Conservation (phyloP, 345 rosid genomes). For the Diplotaxis tenuifolia region DNA sequence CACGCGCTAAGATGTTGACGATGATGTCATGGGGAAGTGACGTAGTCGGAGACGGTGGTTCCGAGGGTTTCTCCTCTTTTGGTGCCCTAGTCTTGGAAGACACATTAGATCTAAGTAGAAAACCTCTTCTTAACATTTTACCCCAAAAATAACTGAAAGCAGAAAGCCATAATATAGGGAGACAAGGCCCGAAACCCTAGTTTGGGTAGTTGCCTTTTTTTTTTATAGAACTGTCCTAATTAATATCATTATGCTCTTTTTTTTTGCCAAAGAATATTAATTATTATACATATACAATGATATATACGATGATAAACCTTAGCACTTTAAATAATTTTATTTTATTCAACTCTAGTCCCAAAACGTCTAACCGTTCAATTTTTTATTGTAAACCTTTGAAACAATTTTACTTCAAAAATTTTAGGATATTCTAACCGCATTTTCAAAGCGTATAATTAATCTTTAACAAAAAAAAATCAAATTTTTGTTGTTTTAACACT, state of each 20-base stretch:
- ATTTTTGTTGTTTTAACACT: too few species aligned
- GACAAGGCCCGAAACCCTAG: not conserved
- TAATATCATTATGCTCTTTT: not conserved
- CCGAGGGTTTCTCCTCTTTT: not conserved
- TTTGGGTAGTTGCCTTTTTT: not conserved
- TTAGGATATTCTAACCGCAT: too few species aligned
- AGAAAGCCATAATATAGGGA: not conserved
- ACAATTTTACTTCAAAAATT: too few species aligned
- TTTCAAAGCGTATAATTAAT: too few species aligned
- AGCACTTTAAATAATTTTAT: too few species aligned
- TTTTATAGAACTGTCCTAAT: not conserved
- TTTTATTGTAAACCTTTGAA: too few species aligned
- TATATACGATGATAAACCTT: too few species aligned
- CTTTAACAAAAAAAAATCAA: too few species aligned
- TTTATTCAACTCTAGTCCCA: too few species aligned
- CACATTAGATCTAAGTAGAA: not conserved
- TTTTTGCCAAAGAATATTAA: too few species aligned
- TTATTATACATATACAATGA: too few species aligned
- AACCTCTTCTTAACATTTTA: not conserved
- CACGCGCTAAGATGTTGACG: not conserved
- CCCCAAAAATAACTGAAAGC: not conserved
- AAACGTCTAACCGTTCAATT: too few species aligned
- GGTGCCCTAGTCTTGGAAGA: not conserved
- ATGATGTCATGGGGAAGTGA: not conserved
- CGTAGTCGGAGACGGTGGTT: not conserved